Base-by-base conservation (phyloP, 2,329 filamentous ascomycete genomes). In the Fusarium tuaranense region DNA sequence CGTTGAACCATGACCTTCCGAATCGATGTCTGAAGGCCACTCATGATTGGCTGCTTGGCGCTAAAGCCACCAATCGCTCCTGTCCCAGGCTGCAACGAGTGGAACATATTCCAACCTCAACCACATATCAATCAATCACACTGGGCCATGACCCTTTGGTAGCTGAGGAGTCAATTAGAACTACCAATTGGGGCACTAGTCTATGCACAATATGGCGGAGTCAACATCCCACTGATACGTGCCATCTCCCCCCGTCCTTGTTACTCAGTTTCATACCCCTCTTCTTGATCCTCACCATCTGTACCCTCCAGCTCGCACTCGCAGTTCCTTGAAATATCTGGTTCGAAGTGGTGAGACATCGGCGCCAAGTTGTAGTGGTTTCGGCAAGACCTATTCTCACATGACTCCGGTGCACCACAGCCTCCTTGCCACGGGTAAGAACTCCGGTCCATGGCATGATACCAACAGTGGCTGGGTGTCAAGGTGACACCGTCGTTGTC, bases 41-140 rank as follows among this genome's bases (percentile, higher is more conserved):
- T 25, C 12, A 27, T 74, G 62, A 74, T 74, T 75, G 72, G 72
- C 7, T 25, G 30, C 18, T 41, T n/a, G 58, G n/a, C 39, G 22
- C 41, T 59, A 30, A 69, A 69, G 67, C 25, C 58, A 58, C 25
- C 63, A 48, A 48, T 48, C 22, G 18, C 44, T 18, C 18, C 22
- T 48, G 44, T 9, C 14, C 14, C 5, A 48, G 44, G 44, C 44
- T 48, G 22, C 44, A 27, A 48, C 44, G 9, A 18, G 44, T 8
- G 16, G 14, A 48, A 18, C 14, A 48, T 27, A 12, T 48, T 27
- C 22, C 1, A 13, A 14, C 48, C 51, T 69, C 12, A 53, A n/a
- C 48, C 27, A 53, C 48, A 20, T n/a, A 32, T 20, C 16, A 30
- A 27, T 51, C 48, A 32, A n/a, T n/a, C n/a, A n/a, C 12, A 7